Conservation (phyloP, 2,329 filamentous ascomycete genomes). For the Aspergillus pseudoviridinutans region DNA sequence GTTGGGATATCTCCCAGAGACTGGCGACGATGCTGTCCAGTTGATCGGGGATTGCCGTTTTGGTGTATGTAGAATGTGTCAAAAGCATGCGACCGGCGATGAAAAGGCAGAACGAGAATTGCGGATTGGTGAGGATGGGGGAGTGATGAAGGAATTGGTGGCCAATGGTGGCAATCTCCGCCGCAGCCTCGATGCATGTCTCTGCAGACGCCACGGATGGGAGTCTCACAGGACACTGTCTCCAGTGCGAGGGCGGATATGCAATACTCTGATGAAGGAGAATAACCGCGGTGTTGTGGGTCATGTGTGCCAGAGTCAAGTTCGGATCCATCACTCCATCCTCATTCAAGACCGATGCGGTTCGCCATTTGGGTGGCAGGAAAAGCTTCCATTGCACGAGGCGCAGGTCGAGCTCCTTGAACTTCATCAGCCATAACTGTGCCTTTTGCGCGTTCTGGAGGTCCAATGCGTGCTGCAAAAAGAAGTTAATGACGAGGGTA, state of each 20-base stretch:
- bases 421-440: slow-evolving; percentile 31
- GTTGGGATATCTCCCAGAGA: no score
- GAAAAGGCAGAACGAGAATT: slow-evolving; percentile 47
- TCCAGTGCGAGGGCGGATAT: no score
- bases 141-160: slow-evolving; percentile 43
- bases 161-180: slow-evolving; percentile 41
- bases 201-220: no score
- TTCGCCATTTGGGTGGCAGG: slow-evolving; percentile 26
- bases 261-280: slow-evolving; percentile 43
- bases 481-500: slow-evolving; percentile 33
- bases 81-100: slow-evolving; percentile 42
- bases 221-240: no score
- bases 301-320: slow-evolving; percentile 47
- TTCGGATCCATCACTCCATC: slow-evolving; percentile 45
- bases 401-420: slow-evolving; percentile 25
- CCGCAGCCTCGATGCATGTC: slow-evolving; percentile 25
- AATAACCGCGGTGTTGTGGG: slow-evolving; percentile 49
- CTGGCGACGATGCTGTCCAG: no score
- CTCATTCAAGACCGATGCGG: slow-evolving; percentile 33
- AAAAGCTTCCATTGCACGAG: slow-evolving; percentile 31
- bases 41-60: not conserved
- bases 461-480: slow-evolving; percentile 30
- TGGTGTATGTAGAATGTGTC: slow-evolving; percentile 33
- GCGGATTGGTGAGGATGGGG: slow-evolving; percentile 26
- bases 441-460: slow-evolving; percentile 25